Evolutionary conservation across 2,329 filamentous ascomycete genomes (phyloP).

Genomic region (Calycina marina): DNA sequence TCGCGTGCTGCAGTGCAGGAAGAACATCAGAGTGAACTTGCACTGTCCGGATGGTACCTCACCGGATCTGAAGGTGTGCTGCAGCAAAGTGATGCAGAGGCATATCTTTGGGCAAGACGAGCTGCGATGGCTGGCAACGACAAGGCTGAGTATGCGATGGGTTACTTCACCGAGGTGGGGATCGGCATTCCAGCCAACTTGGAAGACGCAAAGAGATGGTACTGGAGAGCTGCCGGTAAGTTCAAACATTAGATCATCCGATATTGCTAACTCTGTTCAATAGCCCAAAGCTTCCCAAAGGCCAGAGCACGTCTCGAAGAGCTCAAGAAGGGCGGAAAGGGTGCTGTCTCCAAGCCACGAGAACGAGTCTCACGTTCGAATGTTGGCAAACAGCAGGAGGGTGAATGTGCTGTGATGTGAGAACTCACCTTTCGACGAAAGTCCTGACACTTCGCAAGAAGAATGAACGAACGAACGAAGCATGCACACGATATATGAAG

Average conservation of each 20-base stretch:
- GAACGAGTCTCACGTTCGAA: conserved; percentile 72
- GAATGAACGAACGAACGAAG: neutral
- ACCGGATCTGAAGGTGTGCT: conserved; percentile 81
- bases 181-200: conserved; percentile 77
- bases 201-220: conserved; percentile 96
- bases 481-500: neutral
- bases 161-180: conserved; percentile 90
- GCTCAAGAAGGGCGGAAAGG: conserved; percentile 65
- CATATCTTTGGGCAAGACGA: conserved; percentile 93
- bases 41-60: conserved; percentile 83
- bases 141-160: conserved; percentile 97
- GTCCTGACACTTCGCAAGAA: neutral
- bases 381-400: conserved; percentile 71
- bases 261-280: neutral
- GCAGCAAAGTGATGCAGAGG: conserved; percentile 85
- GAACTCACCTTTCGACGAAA: too few species aligned
- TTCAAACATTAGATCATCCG: conserved; percentile 17
- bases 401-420: conserved; percentile 77
- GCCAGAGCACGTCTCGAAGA: conserved; percentile 87
- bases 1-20: conserved; percentile 79
- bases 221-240: conserved; percentile 92
- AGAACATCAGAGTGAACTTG: conserved; percentile 83
- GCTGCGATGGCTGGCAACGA: conserved; percentile 75
- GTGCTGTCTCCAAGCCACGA: conserved; percentile 52
- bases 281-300: conserved; percentile 89